A percentile compares a stretch with the other conserved stretches of the same genome.
Conservation (phyloP, 2,329 filamentous ascomycete species). For the Talaromyces funiculosus region DNA sequence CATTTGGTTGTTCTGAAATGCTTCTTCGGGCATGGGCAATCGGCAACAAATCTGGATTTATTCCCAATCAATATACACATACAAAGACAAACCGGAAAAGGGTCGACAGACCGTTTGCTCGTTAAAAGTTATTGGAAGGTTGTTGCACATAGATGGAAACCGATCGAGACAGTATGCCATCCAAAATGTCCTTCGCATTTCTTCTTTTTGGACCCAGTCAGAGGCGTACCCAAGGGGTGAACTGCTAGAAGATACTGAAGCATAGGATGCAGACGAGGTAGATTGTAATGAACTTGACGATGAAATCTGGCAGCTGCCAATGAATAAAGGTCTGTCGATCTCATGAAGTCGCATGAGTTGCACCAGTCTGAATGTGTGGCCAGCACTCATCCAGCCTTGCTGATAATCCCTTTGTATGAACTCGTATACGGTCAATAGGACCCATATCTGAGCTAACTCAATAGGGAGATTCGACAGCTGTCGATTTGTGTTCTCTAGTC, state of each 20-base stretch:
- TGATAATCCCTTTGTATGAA: slow-evolving; percentile 29
- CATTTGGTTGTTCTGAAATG: slow-evolving; percentile 29
- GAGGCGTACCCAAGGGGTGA: neutral
- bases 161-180: slow-evolving; percentile 36
- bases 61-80: slow-evolving; percentile 23
- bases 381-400: slow-evolving; percentile 34
- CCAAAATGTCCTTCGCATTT: slow-evolving; percentile 35
- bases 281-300: neutral
- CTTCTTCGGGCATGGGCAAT: slow-evolving; percentile 27
- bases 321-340: slow-evolving; percentile 20
- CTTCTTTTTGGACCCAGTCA: slow-evolving; percentile 28
- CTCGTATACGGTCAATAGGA: slow-evolving; percentile 27
- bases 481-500: neutral
- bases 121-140: slow-evolving; percentile 27
- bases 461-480: neutral
- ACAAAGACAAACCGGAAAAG: neutral
- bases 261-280: neutral
- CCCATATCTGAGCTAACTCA: neutral
- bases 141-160: slow-evolving; percentile 28
- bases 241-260: neutral
- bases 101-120: slow-evolving; percentile 23
- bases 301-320: neutral
- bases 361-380: slow-evolving; percentile 33
- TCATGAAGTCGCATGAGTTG: slow-evolving; percentile 33
- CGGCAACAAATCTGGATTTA: slow-evolving; percentile 12